phyloP scores from a whole-genome alignment of 495 filamentous ascomycete species.

The Collariella sp. region DNA sequence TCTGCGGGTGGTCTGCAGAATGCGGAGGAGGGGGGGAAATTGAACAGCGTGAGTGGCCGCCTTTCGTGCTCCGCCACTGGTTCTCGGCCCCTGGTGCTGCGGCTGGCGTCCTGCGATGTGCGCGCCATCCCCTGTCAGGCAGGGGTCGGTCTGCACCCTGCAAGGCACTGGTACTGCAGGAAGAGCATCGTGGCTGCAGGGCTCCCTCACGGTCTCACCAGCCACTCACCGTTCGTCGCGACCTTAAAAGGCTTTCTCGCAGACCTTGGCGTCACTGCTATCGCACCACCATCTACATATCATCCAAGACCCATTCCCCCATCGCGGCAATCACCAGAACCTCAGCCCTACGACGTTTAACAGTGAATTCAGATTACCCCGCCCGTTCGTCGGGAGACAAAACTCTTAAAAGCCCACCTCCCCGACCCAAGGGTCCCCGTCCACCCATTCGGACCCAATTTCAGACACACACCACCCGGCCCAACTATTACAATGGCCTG shows the following conservation, averaged over 20 bases:
- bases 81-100: background rate
- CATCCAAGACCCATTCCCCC: background rate
- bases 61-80: slow-evolving; percentile 3
- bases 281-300: background rate
- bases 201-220: slow-evolving; percentile 3
- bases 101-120: no score
- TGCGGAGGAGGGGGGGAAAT: background rate
- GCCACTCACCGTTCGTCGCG: background rate
- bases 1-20: background rate
- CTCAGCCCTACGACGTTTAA: background rate
- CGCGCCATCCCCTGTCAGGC: background rate
- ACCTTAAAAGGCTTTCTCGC: background rate
- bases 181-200: background rate
- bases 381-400: background rate
- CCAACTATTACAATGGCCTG: background rate
- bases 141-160: background rate
- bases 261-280: background rate
- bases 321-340: background rate
- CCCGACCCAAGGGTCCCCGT: background rate
- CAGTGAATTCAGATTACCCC: background rate
- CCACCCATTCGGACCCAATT: background rate
- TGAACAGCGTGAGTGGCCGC: background rate
- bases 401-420: background rate
- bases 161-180: slow-evolving; percentile 1
- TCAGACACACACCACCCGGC: background rate